Evolutionary conservation across 2,329 filamentous ascomycete species (phyloP), one percentile per base, ranked within the genome.

Genomic region (Aspergillus caelatus): DNA sequence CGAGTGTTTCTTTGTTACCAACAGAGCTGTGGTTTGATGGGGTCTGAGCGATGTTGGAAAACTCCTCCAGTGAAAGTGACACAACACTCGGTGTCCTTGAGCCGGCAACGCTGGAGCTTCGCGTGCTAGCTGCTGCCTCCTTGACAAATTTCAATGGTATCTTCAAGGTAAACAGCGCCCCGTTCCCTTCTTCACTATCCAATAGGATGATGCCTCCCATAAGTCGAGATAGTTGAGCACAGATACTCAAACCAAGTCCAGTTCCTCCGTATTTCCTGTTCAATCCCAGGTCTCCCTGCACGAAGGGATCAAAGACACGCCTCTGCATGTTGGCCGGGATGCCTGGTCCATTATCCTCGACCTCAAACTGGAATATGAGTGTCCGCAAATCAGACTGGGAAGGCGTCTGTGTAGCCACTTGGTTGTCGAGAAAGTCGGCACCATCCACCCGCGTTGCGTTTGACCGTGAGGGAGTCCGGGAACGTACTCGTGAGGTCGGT

Each of bases 191-290:
- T 8, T 88, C 86, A 72, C 92, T 96, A 65, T 84, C 85, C 41
- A 97, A 81, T 3, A 83, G 82, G 57, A 97, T 91, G 0, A 81
- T 86, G 11, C 94, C 94, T 57, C 89, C 89, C 92, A 97, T 96
- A 19, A 97, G 80, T 19, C 83, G 87, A 3, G 93, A 91, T 43
- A 97, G 82, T 75, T 97, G 94, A 23, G 92, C 90, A 78, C 93
- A 96, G 71, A 97, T 97, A 72, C 91, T 94, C 60, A 97, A 78
- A 1, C 94, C 94, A 1, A 97, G 81, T 4, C 94, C 94, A 1
- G 94, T 97, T 19, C 94, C 94, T 21, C 93, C 93, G 73, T 90
- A 96, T 72, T 95, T 95, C 77, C 93, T 96, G 80, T 91, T 96
- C 19, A 97, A 80, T 0, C 93, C 91, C 1, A 95, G 81, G 73